Evolutionary conservation across 148 eudicot genomes (phyloP), one percentile per base, ranked within the genome.

Genomic region (Amaranthus cruentus): DNA sequence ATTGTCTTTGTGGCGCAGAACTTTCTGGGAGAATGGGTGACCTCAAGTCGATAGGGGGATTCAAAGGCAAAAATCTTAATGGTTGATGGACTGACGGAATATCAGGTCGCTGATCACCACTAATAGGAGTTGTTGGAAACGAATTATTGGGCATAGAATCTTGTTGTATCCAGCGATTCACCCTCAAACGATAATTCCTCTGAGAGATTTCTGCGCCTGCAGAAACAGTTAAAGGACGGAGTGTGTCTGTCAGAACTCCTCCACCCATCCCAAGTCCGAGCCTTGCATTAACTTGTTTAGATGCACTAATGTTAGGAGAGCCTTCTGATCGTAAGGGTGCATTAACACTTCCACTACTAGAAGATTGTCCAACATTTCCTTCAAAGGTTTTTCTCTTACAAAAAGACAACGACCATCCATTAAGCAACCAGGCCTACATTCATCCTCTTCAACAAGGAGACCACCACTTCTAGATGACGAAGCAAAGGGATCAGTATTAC

Each of bases 371-470:
- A 48, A 48, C 81, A 74, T 81, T 79, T 54, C 80, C 88, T 78
- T 92, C 99, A 74, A 87, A 70, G 57, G 87, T 81, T 77, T 96
- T 96, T 73, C 99, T 83, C 82, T 96, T 96, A 79, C 96, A 86
- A 7, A 83, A 46, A 76, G 47, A 61, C 89, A 88, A 12, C 90
- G 87, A 72, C 84, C 86, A 65, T 88, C 96, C 75, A 84, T 44
- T 53, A 90, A 82, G 78, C 73, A 74, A 42, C 83, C 82, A 58
- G 96, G 79, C 74, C 84, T 85, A 53, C 73, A 83, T 54, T 87
- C 91, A 69, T 80, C 82, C 46, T 86, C 91, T 68, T 87, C 87
- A 75, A 75, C 69, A 8, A 75, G 49, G 73, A 77, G 82, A 73
- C 86, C 83, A 55, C 83, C 84, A 78, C 78, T 84, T 51, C 77